phyloP scores from a whole-genome alignment of 805 yeast species.

The Schwanniomyces sp. region DNA sequence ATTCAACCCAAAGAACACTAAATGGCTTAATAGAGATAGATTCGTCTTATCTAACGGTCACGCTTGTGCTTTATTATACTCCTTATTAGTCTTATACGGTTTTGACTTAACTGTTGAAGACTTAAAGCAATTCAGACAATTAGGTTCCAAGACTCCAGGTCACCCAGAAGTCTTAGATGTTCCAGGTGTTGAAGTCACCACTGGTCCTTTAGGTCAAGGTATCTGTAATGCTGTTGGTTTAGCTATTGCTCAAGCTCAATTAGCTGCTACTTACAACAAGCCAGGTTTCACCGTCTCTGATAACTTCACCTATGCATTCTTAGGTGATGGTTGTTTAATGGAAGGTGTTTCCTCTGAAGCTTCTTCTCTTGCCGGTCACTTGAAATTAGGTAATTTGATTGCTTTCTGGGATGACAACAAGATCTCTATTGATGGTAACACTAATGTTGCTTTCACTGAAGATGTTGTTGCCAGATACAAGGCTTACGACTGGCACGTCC shows the following conservation, averaged over 20 bases:
- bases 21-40: slow-evolving; percentile 94
- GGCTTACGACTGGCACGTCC: slow-evolving; percentile 92
- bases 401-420: slow-evolving; percentile 96
- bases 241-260: slow-evolving; percentile 90
- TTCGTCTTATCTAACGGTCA: slow-evolving; percentile 96
- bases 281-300: slow-evolving; percentile 74
- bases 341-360: slow-evolving; percentile 98
- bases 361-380: slow-evolving; percentile 92
- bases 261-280: slow-evolving; percentile 92
- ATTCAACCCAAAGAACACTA: slow-evolving; percentile 87
- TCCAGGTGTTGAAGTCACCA: slow-evolving; percentile 95
- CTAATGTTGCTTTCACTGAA: slow-evolving; percentile 88
- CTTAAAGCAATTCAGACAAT: slow-evolving; percentile 85
- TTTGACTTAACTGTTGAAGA: slow-evolving; percentile 80
- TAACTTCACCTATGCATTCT: slow-evolving; percentile 72
- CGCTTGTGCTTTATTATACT: slow-evolving; percentile 87
- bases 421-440: slow-evolving; percentile 95
- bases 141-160: slow-evolving; percentile 92
- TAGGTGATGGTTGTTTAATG: slow-evolving; percentile 98
- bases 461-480: slow-evolving; percentile 81
- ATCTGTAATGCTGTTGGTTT: slow-evolving; percentile 93
- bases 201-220: slow-evolving; percentile 99
- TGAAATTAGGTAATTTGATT: slow-evolving; percentile 88
- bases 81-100: slow-evolving; percentile 83
- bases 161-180: slow-evolving; percentile 87